Evolutionary conservation across 2,329 filamentous ascomycete species (phyloP), one percentile per base, ranked within the genome.

Genomic region (Monilinia laxa): DNA sequence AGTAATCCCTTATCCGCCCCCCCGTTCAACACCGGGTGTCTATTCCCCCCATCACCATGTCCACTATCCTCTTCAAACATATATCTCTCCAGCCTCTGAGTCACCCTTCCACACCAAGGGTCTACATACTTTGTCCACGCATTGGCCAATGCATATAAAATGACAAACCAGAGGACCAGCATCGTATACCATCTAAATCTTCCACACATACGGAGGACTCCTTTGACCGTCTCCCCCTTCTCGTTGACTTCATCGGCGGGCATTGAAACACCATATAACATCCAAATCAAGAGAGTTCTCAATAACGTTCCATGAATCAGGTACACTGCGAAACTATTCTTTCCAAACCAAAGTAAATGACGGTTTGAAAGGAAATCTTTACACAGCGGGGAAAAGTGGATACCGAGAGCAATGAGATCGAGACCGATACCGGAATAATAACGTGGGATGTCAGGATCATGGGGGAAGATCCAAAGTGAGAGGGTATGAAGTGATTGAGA

Each of bases 261-360:
- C 16, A 79, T 78, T 1, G 77, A 71, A 56, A 82, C 75, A 20
- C 83, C 80, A 68, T 82, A 88, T 16, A 87, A 77, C 79, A 88
- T 81, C 84, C 85, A 88, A 35, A 84, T 83, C 18, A 89, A 78
- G 10, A 87, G 75, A 31, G 82, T 84, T 66, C 86, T 83, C 71
- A 88, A 81, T 40, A 89, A 79, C 0, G 83, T 82, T 53, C 86
- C 87, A 75, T 89, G 87, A 25, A 89, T 77, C 9, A 89, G 80
- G 72, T 89, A 89, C 18, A 89, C 84, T 1, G 86, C 85, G 72
- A 88, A 88, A 55, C 84, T 86, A 77, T 88, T 83, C 72, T 84
- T 84, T 55, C 87, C 87, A 16, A 89, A 81, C 82, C 85, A 89
- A 55, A 86, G 80, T 54, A 89, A 81, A 65, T 81, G 80, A 42